phyloP scores from a whole-genome alignment of 1,139 yeast genomes.

The Pichia sp. region DNA sequence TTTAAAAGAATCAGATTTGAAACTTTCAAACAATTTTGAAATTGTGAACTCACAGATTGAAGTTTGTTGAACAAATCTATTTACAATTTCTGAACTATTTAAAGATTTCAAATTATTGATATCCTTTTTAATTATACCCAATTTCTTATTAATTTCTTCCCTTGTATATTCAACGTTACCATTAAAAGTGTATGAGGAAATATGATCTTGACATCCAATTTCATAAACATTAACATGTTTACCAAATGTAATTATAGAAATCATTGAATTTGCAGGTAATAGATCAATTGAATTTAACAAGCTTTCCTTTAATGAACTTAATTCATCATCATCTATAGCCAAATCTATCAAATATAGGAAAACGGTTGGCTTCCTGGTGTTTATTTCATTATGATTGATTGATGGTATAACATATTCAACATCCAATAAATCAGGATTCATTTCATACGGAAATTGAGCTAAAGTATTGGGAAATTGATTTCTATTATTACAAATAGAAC shows the following conservation, averaged over 20 bases:
- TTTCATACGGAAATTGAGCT: constrained; percentile 31
- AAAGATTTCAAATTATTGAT: constrained; percentile 24
- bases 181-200: constrained; percentile 44
- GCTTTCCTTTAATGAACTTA: constrained; percentile 54
- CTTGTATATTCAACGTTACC: constrained; percentile 51
- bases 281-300: constrained; percentile 47
- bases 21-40: constrained; percentile 45
- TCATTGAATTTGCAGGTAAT: constrained; percentile 53
- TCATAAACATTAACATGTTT: constrained; percentile 62
- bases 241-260: constrained; percentile 58
- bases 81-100: constrained; percentile 10
- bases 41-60: constrained; percentile 52
- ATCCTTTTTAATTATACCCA: constrained; percentile 47
- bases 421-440: constrained; percentile 42
- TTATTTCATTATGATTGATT: neutral
- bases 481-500: constrained; percentile 54
- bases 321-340: constrained; percentile 42
- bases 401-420: constrained; percentile 55
- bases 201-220: constrained; percentile 33
- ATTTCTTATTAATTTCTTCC: constrained; percentile 44
- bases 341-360: constrained; percentile 65
- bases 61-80: constrained; percentile 41
- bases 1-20: constrained; percentile 50
- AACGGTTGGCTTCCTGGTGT: constrained; percentile 41
- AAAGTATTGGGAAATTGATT: constrained; percentile 40